Base-by-base conservation (phyloP, 805 yeast species). In the Candida alai region DNA sequence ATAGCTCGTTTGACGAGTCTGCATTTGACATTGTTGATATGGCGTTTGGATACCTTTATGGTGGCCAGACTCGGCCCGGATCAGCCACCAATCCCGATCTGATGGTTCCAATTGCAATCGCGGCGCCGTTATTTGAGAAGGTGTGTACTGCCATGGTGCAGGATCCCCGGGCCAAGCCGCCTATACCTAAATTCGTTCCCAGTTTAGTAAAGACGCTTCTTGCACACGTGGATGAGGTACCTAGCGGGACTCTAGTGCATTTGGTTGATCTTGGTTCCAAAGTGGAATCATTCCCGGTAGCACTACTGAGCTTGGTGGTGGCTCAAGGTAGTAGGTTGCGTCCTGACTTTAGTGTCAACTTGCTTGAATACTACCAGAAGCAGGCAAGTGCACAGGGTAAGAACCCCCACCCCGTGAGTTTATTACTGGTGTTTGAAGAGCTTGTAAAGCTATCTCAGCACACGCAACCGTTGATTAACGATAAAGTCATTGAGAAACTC, bases 231-330 rank as follows among this genome's bases (percentile, higher is more conserved):
- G 15, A 36, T 8, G 29, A 24, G 2, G 15, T 52, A 4, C 47
- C 61, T 2, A 34, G 52, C 1, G 36, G 37, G 12, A 34, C 52
- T 3, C 41, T 60, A 28, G 57, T 55, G 1, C 43, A 46, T 19
- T 41, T 62, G 0, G 49, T 58, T 5, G 58, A 53, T 6, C 41
- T 65, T 35, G 65, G 59, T 3, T 36, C 58, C 3, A 35, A 35
- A 19, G n/a, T 45, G 17, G 30, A 29, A 7, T 25, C 28, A 20
- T 28, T 35, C n/a, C 29, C 26, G 19, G 11, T 26, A 2, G 39
- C 30, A 1, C 20, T 32, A 19, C 15, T 23, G 5, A 35, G 34
- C 18, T 35, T 48, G 16, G 35, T 34, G 4, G 34, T 39, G 53
- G 19, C 12, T 5, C 14, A 13, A 20, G 32, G 32, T 12, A 19